phyloP scores from a whole-genome alignment of 2,329 filamentous ascomycete genomes.

The Alternaria longipes region DNA sequence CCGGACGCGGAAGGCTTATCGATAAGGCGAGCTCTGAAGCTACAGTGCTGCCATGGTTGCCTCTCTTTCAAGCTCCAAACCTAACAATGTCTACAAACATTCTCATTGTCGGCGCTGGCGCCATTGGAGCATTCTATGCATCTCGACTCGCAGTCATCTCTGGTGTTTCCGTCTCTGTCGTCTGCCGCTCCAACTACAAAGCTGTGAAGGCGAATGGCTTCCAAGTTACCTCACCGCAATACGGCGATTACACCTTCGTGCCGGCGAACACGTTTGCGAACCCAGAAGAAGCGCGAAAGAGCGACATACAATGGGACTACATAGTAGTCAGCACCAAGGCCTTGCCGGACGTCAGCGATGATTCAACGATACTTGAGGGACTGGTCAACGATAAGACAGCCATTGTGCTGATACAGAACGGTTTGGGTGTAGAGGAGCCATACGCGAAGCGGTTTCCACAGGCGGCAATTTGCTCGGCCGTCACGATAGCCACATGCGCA shows the following conservation, averaged over 20 bases:
- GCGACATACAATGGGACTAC: constrained; percentile 66
- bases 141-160: constrained; percentile 69
- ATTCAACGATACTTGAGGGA: constrained; percentile 68
- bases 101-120: constrained; percentile 74
- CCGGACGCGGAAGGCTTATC: constrained; percentile 20
- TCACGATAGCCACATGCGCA: constrained; percentile 74
- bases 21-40: constrained; percentile 3
- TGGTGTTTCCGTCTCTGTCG: constrained; percentile 70
- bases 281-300: constrained; percentile 63
- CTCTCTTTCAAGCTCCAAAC: neutral
- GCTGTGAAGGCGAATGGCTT: constrained; percentile 70
- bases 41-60: neutral
- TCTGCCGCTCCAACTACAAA: constrained; percentile 77
- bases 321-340: constrained; percentile 77
- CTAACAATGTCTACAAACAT: constrained; percentile 59
- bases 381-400: constrained; percentile 64
- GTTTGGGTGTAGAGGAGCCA: constrained; percentile 73
- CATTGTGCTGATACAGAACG: constrained; percentile 76
- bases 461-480: constrained; percentile 70
- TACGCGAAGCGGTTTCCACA: constrained; percentile 69
- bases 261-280: constrained; percentile 70
- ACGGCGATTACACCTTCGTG: constrained; percentile 72
- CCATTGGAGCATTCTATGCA: constrained; percentile 77
- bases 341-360: constrained; percentile 70
- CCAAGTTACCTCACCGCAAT: constrained; percentile 69